phyloP scores from a whole-genome alignment of 495 filamentous ascomycete species.

The Bryoglossum gracile region DNA sequence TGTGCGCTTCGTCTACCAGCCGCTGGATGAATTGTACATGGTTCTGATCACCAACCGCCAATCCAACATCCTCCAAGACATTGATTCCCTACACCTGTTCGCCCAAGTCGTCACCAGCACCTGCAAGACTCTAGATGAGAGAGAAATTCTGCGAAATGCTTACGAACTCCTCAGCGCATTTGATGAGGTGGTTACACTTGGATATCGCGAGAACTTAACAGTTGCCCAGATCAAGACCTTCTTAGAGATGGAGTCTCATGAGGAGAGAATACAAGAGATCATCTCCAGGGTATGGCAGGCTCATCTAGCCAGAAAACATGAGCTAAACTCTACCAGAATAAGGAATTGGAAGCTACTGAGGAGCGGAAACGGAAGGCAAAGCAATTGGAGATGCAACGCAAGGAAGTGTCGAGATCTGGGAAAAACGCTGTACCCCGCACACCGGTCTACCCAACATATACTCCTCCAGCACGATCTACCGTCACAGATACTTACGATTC shows the following conservation, averaged over 20 bases:
- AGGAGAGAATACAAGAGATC: conserved; percentile 96
- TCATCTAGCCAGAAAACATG: conserved; percentile 23
- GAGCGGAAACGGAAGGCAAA: conserved; percentile 97
- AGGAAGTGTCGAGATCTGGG: conserved; percentile 62
- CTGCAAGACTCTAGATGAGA: conserved; percentile 91
- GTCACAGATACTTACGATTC: conserved; percentile 79
- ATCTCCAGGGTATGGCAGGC: conserved; percentile 69
- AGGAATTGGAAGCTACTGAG: conserved; percentile 94
- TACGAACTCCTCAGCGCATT: conserved; percentile 94
- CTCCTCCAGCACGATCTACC: conserved; percentile 64
- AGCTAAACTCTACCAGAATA: conserved; percentile 55
- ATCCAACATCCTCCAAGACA: conserved; percentile 98
- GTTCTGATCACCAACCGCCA: conserved; percentile 98
- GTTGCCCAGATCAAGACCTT: conserved; percentile 97
- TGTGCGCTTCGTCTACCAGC: conserved; percentile 98
- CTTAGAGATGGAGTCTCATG: conserved; percentile 97
- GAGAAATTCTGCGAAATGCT: conserved; percentile 88
- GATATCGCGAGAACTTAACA: conserved; percentile 92
- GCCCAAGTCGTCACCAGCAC: conserved; percentile 94
- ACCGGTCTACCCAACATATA: conserved; percentile 84
- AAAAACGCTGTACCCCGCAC: conserved; percentile 52
- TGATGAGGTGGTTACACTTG: conserved; percentile 90
- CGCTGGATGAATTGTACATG: conserved; percentile 97
- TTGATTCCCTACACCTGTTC: conserved; percentile 94
- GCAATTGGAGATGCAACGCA: conserved; percentile 95